Evolutionary conservation across 768 basidiomycete species (phyloP).

Genomic region (Podaxis pistillaris): DNA sequence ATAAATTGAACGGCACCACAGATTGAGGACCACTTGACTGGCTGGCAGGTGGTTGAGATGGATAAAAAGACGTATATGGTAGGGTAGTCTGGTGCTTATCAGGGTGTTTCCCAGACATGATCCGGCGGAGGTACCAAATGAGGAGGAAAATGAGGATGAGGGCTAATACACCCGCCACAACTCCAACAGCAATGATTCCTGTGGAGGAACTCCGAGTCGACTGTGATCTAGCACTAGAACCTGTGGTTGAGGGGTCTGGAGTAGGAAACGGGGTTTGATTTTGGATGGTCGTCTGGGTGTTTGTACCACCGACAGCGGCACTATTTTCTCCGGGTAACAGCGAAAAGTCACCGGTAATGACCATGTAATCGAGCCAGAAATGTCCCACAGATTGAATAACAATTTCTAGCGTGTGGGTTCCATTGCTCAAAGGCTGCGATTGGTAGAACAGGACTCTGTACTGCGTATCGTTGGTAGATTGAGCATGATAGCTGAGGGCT

Average conservation of each 20-base stretch:
- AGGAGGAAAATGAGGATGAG: background rate
- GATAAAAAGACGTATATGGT: background rate
- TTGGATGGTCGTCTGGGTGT: background rate
- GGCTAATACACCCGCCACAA: background rate
- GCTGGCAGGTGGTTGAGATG: background rate
- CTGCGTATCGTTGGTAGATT: background rate
- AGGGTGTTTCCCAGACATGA: no score
- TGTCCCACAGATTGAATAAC: background rate
- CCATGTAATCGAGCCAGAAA: slow-evolving; percentile 1
- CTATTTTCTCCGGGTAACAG: background rate
- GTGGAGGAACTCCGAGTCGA: background rate
- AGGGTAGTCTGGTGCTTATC: background rate
- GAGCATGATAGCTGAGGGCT: background rate
- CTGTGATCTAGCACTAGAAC: background rate
- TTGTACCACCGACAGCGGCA: background rate
- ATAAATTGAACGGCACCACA: background rate
- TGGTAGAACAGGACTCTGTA: slow-evolving; percentile 3
- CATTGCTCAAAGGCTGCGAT: background rate
- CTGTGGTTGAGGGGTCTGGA: background rate
- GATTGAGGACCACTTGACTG: background rate
- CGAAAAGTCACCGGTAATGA: background rate
- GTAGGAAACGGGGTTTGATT: background rate
- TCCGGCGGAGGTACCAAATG: background rate
- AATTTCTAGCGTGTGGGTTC: background rate
- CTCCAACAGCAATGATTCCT: background rate